Percentiles rank a stretch among this genome's conserved stretches.
These are phyloP conservation scores for Persicaria tinctoria DNA, from an alignment of 148 eudicot genomes.

Conservation along the genomic window DNA sequence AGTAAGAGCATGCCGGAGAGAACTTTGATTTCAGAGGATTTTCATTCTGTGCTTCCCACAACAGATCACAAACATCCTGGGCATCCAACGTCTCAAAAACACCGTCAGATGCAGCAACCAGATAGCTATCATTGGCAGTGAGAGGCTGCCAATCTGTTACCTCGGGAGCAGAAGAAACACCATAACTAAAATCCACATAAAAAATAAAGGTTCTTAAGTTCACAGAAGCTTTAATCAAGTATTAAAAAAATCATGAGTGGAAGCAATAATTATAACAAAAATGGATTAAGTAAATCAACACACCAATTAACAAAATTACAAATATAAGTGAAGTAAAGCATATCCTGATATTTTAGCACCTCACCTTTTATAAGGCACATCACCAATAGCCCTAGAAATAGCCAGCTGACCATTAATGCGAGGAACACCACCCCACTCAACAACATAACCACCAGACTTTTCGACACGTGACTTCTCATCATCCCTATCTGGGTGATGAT, in stretches of 20 bases:
- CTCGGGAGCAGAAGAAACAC: slow-evolving; percentile 88
- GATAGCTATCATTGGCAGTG: slow-evolving; percentile 68
- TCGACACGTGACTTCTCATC: slow-evolving; percentile 86
- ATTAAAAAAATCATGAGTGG: not conserved
- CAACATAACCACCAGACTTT: slow-evolving; percentile 79
- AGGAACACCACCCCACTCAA: slow-evolving; percentile 86
- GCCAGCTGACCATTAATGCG: slow-evolving; percentile 93
- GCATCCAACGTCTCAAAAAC: slow-evolving; percentile 71
- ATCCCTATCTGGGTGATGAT: slow-evolving; percentile 91
- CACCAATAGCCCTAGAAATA: slow-evolving; percentile 96
- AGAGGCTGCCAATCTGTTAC: slow-evolving; percentile 92
- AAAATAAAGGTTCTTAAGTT: not conserved
- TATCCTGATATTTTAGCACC: slow-evolving; percentile 5
- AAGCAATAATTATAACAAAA: not conserved
- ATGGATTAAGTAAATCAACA: slow-evolving; percentile 1
- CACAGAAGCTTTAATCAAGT: not conserved
- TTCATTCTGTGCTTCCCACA: slow-evolving; percentile 59
- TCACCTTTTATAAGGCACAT: slow-evolving; percentile 81
- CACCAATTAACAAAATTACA: not conserved
- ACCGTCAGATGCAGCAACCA: slow-evolving; percentile 94
- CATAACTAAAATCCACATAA: slow-evolving; percentile 48
- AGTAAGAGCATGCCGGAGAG: slow-evolving; percentile 47
- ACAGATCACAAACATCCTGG: slow-evolving; percentile 82
- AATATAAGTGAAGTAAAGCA: not conserved
- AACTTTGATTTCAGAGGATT: slow-evolving; percentile 32